Evolutionary conservation across 108 stramenopile species (phyloP), one percentile per base, ranked within the genome.

Genomic region (Stephanodiscus triporus): DNA sequence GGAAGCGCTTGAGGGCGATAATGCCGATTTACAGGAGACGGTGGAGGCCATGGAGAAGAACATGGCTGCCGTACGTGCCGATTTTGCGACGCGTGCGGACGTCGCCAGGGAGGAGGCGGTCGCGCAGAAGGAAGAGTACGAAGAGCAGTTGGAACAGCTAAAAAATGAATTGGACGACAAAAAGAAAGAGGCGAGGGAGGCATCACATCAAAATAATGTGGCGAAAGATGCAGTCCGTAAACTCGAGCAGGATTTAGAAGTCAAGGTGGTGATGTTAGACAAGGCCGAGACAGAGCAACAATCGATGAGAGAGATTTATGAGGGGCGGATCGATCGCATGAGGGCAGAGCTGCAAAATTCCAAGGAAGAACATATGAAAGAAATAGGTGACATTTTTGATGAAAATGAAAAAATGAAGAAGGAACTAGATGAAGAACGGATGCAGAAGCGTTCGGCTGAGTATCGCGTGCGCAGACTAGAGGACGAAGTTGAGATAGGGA

Each of bases 1-100:
- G 14, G 73, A 80, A 32, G 48, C 37, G 26, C 48, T 80, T 36
- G 79, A 80, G 60, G 79, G 47, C 16, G 79, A 80, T 9, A 63
- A 43, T 19, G 54, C 68, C 11, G 79, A 80, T 49, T 64, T 80
- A 66, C 72, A 73, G 70, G 79, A 80, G 63, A 73, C 72, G 19
- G 40, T 80, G 47, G 79, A 80, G 49, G 73, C 63, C 20, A 80
- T 80, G 79, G 73, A 80, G 30, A 80, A 80, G 63, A 80, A 80
- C 50, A 80, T 80, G 79, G 26, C 56, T 4, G 73, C 66, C 2
- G 79, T 80, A 26, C 51, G 73, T n/a, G 68, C 61, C 1, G 79
- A 80, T 59, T 74, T 80, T 47, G 53, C 66, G 27, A 56, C 66
- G 13, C 43, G 79, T 29, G 74, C 74, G 34, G 68, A 80, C 22